These are phyloP conservation scores for Beta corolliflora DNA, from an alignment of 179 eudicot genomes.

Conservation along the genomic window DNA sequence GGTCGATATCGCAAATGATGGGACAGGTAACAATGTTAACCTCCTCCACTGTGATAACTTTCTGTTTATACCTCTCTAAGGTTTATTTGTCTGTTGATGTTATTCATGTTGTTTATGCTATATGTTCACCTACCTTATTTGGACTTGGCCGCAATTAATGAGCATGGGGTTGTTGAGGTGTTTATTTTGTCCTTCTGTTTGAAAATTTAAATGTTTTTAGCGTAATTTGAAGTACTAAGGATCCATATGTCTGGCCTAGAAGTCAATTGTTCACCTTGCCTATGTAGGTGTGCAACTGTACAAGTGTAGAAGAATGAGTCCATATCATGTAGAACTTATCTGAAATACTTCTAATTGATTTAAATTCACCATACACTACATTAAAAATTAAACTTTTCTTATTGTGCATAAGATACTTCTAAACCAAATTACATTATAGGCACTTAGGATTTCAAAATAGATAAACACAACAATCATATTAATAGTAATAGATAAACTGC, in stretches of 20 bases:
- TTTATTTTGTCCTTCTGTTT: background rate
- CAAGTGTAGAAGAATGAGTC: too few species aligned
- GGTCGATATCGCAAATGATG: slow-evolving; percentile 92
- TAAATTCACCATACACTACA: too few species aligned
- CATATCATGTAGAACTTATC: too few species aligned
- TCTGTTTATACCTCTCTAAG: background rate
- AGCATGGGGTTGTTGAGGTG: background rate
- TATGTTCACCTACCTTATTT: background rate
- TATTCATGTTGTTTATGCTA: background rate
- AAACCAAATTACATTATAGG: too few species aligned
- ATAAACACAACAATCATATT: too few species aligned
- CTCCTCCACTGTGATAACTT: background rate
- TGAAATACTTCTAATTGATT: too few species aligned
- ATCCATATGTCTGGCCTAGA: background rate
- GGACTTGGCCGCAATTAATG: background rate
- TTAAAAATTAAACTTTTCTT: too few species aligned
- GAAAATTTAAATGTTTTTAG: background rate
- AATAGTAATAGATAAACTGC: too few species aligned
- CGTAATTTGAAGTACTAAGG: background rate
- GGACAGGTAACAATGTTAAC: slow-evolving; percentile 61
- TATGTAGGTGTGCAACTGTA: background rate
- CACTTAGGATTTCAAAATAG: too few species aligned
- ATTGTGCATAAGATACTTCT: too few species aligned
- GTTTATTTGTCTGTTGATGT: background rate
- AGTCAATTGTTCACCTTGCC: background rate